Percentiles rank a stretch among this genome's conserved stretches.
These are phyloP conservation scores for Domatiomyces globalis DNA, from an alignment of 2,329 filamentous ascomycete species.

Conservation along the genomic window DNA sequence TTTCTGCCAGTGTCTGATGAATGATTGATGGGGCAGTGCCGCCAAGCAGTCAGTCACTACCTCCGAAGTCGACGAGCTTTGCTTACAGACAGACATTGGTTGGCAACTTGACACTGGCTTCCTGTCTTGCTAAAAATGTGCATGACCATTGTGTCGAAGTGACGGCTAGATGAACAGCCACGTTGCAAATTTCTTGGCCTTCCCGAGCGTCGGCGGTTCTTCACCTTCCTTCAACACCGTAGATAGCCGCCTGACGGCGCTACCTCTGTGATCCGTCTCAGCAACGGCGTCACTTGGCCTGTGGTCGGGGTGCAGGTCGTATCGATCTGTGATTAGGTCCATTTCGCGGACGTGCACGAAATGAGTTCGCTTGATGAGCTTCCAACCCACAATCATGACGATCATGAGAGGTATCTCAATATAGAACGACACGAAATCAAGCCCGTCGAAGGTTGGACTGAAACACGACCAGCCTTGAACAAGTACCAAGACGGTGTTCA, in stretches of 20 bases:
- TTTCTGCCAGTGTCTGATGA: too few species aligned
- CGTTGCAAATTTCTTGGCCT: conserved; percentile 23
- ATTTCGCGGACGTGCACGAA: conserved; percentile 34
- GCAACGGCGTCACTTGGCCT: conserved; percentile 17
- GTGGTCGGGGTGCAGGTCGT: conserved; percentile 13
- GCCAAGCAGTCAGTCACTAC: too few species aligned
- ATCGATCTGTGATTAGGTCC: conserved; percentile 34
- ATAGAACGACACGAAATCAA: conserved; percentile 51
- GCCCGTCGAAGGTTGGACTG: conserved; percentile 42
- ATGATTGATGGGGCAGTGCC: too few species aligned
- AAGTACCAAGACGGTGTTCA: conserved; percentile 47
- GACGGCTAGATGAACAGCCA: conserved; percentile 26
- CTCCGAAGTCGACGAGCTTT: too few species aligned
- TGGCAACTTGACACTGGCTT: too few species aligned
- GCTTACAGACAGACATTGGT: too few species aligned
- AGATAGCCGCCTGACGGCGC: conserved; percentile 13
- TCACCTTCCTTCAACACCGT: conserved; percentile 6
- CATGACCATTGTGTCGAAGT: not conserved
- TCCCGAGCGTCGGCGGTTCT: conserved; percentile 10
- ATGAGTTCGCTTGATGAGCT: conserved; percentile 34
- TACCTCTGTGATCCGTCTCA: conserved; percentile 19
- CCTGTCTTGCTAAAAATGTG: too few species aligned
- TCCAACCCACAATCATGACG: conserved; percentile 43
- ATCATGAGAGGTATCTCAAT: conserved; percentile 49
- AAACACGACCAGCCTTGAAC: conserved; percentile 49